phyloP scores from a whole-genome alignment of 75 land plant species.

The Pinus taeda region DNA sequence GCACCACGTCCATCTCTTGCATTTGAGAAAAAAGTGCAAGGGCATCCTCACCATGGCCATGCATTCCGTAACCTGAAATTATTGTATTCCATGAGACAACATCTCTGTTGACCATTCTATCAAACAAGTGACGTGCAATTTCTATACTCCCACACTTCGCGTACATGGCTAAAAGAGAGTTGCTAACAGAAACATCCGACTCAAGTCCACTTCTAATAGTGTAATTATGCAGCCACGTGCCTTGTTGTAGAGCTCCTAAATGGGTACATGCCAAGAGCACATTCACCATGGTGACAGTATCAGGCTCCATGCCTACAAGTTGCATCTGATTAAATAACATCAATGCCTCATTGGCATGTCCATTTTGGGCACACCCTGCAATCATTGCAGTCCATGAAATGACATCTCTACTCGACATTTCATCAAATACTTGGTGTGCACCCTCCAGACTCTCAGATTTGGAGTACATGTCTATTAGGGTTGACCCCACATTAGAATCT shows the following conservation, averaged over 20 bases:
- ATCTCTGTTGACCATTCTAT: constrained; percentile 29
- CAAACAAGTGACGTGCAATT: constrained; percentile 29
- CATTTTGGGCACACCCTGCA: constrained; percentile 32
- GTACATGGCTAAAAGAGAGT: constrained; percentile 50
- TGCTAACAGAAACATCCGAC: constrained; percentile 33
- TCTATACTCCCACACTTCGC: constrained; percentile 28
- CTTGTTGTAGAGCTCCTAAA: constrained; percentile 16
- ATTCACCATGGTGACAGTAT: constrained; percentile 24
- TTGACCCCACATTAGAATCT: constrained; percentile 26
- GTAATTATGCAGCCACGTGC: constrained; percentile 36
- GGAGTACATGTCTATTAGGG: constrained; percentile 61
- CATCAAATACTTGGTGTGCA: constrained; percentile 36
- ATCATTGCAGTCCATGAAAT: constrained; percentile 53
- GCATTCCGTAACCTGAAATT: constrained; percentile 44
- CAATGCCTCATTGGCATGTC: constrained; percentile 25
- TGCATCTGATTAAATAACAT: constrained; percentile 21
- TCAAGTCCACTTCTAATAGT: constrained; percentile 48
- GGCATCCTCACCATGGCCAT: constrained; percentile 34
- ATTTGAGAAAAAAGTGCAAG: constrained; percentile 38
- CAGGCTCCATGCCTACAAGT: constrained; percentile 11
- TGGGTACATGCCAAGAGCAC: constrained; percentile 38
- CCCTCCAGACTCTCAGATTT: constrained; percentile 49
- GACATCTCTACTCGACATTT: constrained; percentile 26
- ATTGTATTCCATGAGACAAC: constrained; percentile 48
- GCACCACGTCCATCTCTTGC: constrained; percentile 21